Percentiles rank a stretch among this genome's conserved stretches.
These are phyloP conservation scores for Talaromyces ruber DNA, from an alignment of 495 filamentous ascomycete genomes.

Conservation along the genomic window DNA sequence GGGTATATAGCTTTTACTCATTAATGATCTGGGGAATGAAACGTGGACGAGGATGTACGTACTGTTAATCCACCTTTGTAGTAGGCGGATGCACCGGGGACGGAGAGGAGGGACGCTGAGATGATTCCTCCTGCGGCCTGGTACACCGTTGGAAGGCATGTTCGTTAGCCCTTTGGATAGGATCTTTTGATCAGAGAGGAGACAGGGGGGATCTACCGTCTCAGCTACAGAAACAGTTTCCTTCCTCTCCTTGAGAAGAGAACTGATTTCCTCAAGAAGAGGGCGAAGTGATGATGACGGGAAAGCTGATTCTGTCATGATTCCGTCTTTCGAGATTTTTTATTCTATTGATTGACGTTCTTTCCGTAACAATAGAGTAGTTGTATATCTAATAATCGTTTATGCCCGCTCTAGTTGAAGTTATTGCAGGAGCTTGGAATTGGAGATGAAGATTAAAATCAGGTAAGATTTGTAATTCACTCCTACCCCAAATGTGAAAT, in stretches of 20 bases:
- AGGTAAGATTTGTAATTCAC: background rate
- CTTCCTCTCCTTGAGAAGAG: conserved; percentile 40
- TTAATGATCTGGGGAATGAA: background rate
- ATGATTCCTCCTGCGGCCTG: conserved; percentile 56
- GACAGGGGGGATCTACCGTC: conserved; percentile 34
- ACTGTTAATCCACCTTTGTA: conserved; percentile 54
- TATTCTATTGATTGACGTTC: background rate
- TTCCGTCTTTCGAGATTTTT: background rate
- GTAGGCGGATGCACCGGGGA: conserved; percentile 44
- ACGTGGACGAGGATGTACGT: too few relatives aligned
- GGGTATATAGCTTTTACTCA: conserved; percentile 43
- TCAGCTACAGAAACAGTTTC: conserved; percentile 52
- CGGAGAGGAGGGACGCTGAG: conserved; percentile 44
- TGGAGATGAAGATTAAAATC: background rate
- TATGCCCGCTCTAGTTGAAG: too few relatives aligned
- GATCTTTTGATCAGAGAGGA: background rate
- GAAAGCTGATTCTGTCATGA: conserved; percentile 17
- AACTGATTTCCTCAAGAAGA: conserved; percentile 40
- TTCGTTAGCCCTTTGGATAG: background rate
- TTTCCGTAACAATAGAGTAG: background rate
- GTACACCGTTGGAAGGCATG: background rate
- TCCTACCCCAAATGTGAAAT: background rate
- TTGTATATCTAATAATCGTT: too few relatives aligned
- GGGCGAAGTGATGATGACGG: conserved; percentile 41
- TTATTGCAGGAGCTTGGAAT: too few relatives aligned